Base-by-base conservation (phyloP, 2,329 filamentous ascomycete species). In the Madurella fahalii region DNA sequence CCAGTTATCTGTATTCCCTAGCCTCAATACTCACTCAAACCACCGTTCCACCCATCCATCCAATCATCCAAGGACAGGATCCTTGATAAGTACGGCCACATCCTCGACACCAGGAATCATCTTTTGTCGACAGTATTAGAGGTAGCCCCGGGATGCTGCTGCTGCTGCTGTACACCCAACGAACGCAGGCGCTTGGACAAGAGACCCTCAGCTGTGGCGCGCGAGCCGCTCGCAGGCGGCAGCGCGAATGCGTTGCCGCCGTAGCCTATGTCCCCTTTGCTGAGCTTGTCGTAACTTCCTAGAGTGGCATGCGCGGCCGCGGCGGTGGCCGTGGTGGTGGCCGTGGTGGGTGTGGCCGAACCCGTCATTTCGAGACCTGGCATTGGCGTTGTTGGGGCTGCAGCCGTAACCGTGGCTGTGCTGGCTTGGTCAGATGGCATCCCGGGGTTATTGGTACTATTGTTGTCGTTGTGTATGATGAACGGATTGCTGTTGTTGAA, bases 211-310 rank as follows among this genome's bases (percentile, higher is more conserved):
- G 53, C 20, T 44, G 40, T 2, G 30, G 4, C 34, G 34, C 4
- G 4, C 34, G 13, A 4, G 11, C 34, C 34, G 34, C 34, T 37
- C 9, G 34, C 34, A 9, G 34, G 4, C 4, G 34, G 11, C 9
- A 9, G 11, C 2, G 13, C 11, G 34, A 37, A 37, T 11, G 34
- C 15, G 43, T 31, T 61, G 60, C 81, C 77, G 39, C 85, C 80
- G 64, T 88, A 85, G 37, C 84, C 79, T 17, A 75, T 68, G 57
- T 90, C 84, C 5, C 83, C 84, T 65, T 80, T 87, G 63, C 67
- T 83, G 17, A 90, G 79, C 66, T 91, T 91, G 64, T 81, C 81
- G 65, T 91, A 90, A 9, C 67, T 65, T 16, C 20, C 41, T 16
- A 25, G 42, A 25, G 11, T 42, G 37, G n/a, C 11, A 60, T 58